Conservation (phyloP, 768 basidiomycete species). For the Termitomyces sp. region DNA sequence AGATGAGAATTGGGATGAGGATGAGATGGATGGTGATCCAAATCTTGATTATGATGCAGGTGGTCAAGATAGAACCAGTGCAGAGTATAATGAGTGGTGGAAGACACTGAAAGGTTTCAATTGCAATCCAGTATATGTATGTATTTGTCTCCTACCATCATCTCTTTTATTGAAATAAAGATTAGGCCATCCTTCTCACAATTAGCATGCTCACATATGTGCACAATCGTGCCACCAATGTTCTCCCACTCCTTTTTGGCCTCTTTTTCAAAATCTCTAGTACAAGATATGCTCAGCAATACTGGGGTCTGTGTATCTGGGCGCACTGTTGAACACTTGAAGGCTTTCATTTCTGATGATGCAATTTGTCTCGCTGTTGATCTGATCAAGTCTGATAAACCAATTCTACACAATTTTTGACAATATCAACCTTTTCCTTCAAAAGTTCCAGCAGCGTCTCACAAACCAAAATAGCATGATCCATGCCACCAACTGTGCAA, state of each 20-base stretch:
- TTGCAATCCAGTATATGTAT: too few relatives aligned
- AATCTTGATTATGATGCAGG: too few relatives aligned
- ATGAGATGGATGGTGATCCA: too few relatives aligned
- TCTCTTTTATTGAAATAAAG: too few relatives aligned
- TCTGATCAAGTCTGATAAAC: conserved; percentile 21
- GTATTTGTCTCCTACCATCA: too few relatives aligned
- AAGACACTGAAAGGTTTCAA: too few relatives aligned
- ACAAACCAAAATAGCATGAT: conserved; percentile 29
- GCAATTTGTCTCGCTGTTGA: conserved; percentile 22
- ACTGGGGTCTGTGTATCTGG: conserved; percentile 26
- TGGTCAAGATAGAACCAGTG: too few relatives aligned
- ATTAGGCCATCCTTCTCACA: background rate
- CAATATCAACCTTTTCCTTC: too few relatives aligned
- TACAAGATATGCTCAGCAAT: conserved; percentile 29
- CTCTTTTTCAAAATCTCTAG: conserved; percentile 31
- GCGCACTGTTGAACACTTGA: conserved; percentile 26
- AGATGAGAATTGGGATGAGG: too few relatives aligned
- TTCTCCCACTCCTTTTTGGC: conserved; percentile 27
- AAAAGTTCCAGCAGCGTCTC: conserved; percentile 29
- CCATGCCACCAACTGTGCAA: conserved; percentile 23
- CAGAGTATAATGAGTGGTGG: too few relatives aligned
- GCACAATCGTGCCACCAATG: conserved; percentile 28
- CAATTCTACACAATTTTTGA: conserved; percentile 23
- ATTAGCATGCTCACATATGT: conserved; percentile 25
- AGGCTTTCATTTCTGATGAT: conserved; percentile 26